These are phyloP conservation scores for Pseudogymnoascus sp. DNA, from an alignment of 2,329 filamentous ascomycete species.

Conservation along the genomic window DNA sequence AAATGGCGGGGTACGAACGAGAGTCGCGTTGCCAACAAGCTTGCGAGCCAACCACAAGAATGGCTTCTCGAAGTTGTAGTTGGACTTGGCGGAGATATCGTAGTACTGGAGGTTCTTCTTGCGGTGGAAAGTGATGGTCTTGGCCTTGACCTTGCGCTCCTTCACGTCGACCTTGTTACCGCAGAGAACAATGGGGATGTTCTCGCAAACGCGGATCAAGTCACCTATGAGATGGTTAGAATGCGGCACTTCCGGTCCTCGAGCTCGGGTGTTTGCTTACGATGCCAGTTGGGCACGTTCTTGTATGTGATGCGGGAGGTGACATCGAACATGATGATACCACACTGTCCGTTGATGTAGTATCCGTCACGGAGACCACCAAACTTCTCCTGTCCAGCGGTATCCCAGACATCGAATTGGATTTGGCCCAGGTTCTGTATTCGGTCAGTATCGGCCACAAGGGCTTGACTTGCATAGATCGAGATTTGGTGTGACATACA, in stretches of 20 bases:
- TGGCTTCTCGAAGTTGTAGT: slow-evolving; percentile 99
- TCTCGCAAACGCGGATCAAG: slow-evolving; percentile 97
- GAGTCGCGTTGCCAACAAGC: slow-evolving; percentile 83
- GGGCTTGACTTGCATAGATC: background rate
- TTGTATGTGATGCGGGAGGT: slow-evolving; percentile 99
- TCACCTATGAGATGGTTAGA: slow-evolving; percentile 55
- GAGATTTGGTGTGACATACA: slow-evolving; percentile 52
- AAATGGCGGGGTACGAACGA: slow-evolving; percentile 51
- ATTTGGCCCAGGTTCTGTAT: slow-evolving; percentile 81
- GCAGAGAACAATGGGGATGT: slow-evolving; percentile 95
- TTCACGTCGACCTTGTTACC: slow-evolving; percentile 99
- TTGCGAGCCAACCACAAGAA: slow-evolving; percentile 99
- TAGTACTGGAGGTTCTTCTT: slow-evolving; percentile 99
- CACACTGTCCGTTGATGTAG: slow-evolving; percentile 99
- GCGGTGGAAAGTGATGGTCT: slow-evolving; percentile 99
- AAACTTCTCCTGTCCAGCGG: slow-evolving; percentile 98
- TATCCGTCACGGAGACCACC: slow-evolving; percentile 98
- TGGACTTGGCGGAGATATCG: slow-evolving; percentile 98
- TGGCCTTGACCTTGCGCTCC: slow-evolving; percentile 99
- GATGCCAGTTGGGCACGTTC: slow-evolving; percentile 99
- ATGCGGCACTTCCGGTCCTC: background rate
- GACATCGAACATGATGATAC: slow-evolving; percentile 99
- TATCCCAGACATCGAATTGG: slow-evolving; percentile 99
- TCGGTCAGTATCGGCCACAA: slow-evolving; percentile 19
- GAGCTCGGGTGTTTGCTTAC: slow-evolving; percentile 49